A percentile compares a stretch with the other conserved stretches of the same genome.
Evolutionary conservation across 2,329 filamentous ascomycete species (phyloP).

Genomic region (Alternaria sp.): DNA sequence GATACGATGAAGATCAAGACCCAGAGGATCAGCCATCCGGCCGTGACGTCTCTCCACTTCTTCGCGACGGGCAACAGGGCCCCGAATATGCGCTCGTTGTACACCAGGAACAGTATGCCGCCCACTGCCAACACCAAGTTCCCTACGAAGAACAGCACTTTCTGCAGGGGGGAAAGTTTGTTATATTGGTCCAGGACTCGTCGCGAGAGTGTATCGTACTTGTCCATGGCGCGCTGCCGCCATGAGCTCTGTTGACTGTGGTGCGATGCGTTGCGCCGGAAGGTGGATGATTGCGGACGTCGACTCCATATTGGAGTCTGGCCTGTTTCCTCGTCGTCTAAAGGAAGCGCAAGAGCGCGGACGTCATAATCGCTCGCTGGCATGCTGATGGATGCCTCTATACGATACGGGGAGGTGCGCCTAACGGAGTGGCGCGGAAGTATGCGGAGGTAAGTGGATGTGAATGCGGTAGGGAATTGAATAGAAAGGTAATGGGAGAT

Average conservation of each 20-base stretch:
- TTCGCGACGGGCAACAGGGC: conserved; percentile 75
- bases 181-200: conserved; percentile 60
- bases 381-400: conserved; percentile 33
- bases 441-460: conserved; percentile 6
- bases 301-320: conserved; percentile 61
- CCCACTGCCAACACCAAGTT: conserved; percentile 61
- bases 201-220: conserved; percentile 54
- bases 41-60: conserved; percentile 75
- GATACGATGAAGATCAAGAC: conserved; percentile 75
- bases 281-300: conserved; percentile 43
- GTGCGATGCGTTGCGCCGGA: conserved; percentile 48
- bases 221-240: conserved; percentile 51
- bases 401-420: neutral
- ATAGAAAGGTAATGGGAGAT: neutral
- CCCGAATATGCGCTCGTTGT: conserved; percentile 80
- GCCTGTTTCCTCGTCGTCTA: conserved; percentile 57
- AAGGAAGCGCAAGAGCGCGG: conserved; percentile 60
- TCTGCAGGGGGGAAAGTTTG: conserved; percentile 66
- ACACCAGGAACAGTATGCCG: conserved; percentile 73
- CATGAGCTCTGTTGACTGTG: conserved; percentile 39
- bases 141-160: conserved; percentile 62
- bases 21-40: conserved; percentile 79
- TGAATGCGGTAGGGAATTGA: neutral
- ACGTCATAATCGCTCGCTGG: conserved; percentile 57
- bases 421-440: conserved; percentile 22